phyloP scores from a whole-genome alignment of 176 grass and related monocot genomes.

The Luzula sylvatica region DNA sequence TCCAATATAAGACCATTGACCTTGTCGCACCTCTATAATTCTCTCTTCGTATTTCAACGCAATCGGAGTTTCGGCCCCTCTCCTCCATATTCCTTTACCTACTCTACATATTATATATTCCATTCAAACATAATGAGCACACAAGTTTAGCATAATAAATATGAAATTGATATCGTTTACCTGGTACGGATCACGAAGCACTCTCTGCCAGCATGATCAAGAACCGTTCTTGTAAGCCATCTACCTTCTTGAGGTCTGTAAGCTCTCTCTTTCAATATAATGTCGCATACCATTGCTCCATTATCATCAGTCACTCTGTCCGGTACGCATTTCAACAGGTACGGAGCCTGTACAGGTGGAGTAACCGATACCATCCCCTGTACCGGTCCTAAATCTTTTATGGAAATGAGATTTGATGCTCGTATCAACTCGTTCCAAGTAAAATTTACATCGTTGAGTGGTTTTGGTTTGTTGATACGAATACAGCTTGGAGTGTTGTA shows the following conservation, averaged over 20 bases:
- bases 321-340: conserved; percentile 80
- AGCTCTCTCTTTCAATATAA: conserved; percentile 62
- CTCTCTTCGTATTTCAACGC: conserved; percentile 76
- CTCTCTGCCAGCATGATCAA: conserved; percentile 72
- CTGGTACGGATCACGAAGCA: conserved; percentile 77
- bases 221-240: conserved; percentile 80
- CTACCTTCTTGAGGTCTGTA: conserved; percentile 78
- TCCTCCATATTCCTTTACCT: conserved; percentile 93
- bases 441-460: conserved; percentile 42
- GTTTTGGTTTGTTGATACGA: conserved; percentile 63
- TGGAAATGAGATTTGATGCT: conserved; percentile 36
- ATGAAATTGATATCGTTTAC: conserved; percentile 30
- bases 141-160: not conserved
- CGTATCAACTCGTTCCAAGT: conserved; percentile 69
- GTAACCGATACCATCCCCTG: conserved; percentile 62
- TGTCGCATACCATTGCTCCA: conserved; percentile 92
- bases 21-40: conserved; percentile 75
- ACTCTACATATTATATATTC: conserved; percentile 46
- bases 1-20: conserved; percentile 84
- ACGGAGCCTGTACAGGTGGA: conserved; percentile 73
- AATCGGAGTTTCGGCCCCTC: conserved; percentile 77
- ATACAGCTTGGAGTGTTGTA: conserved; percentile 18
- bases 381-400: conserved; percentile 30
- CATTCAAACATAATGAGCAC: not conserved
- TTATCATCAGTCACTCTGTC: conserved; percentile 87